Evolutionary conservation across 2,329 filamentous ascomycete species (phyloP).

Genomic region (Pseudohalonectria lignicola): DNA sequence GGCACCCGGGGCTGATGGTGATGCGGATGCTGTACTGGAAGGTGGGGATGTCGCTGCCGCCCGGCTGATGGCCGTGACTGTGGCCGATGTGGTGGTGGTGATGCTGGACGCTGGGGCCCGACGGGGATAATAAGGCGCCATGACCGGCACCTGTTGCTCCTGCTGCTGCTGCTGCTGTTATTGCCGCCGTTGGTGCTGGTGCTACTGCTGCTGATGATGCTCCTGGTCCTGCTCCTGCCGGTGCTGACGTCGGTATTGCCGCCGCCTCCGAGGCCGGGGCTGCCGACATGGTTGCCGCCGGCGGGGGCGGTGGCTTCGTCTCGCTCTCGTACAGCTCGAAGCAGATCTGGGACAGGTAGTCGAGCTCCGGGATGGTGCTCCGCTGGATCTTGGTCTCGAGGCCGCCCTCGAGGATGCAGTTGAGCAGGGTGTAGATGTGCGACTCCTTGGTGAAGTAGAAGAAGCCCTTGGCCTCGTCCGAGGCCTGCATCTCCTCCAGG

Average conservation of each 20-base stretch:
- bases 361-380: conserved; percentile 89
- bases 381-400: conserved; percentile 95
- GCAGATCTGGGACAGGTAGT: conserved; percentile 95
- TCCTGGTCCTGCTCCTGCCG: no score
- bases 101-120: no score
- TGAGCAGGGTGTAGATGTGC: conserved; percentile 95
- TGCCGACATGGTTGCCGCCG: not conserved
- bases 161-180: not conserved
- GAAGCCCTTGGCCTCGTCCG: conserved; percentile 87
- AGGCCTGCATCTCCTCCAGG: conserved; percentile 93
- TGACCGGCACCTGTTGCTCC: no score
- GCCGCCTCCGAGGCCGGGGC: not conserved
- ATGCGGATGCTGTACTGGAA: conserved; percentile 96
- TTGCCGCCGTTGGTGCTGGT: not conserved
- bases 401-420: conserved; percentile 94
- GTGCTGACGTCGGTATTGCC: not conserved
- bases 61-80: conserved; percentile 21
- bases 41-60: conserved; percentile 47
- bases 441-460: conserved; percentile 99
- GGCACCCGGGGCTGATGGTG: conserved; percentile 88
- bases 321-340: conserved; percentile 97
- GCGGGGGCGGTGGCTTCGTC: conserved; percentile 41
- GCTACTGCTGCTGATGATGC: not conserved
- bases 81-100: conserved; percentile 4
- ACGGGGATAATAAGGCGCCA: no score